These are phyloP conservation scores for Pistacia vera DNA, from an alignment of 345 rosid genomes.

Conservation along the genomic window DNA sequence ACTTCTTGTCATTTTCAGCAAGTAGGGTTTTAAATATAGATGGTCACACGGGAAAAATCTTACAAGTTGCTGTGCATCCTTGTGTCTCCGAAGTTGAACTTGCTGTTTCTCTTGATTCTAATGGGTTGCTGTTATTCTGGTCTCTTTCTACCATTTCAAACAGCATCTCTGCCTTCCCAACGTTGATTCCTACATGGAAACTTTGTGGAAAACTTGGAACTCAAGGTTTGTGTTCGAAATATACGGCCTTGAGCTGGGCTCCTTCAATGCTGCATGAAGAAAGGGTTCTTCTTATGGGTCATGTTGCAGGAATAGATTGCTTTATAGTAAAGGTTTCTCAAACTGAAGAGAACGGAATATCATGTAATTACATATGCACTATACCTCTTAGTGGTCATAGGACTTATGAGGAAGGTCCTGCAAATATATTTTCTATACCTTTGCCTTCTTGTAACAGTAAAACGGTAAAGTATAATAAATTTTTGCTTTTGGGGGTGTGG, in stretches of 20 bases:
- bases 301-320: constrained; percentile 79
- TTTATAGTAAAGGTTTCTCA: constrained; percentile 59
- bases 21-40: constrained; percentile 44
- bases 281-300: constrained; percentile 66
- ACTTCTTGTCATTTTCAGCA: constrained; percentile 33
- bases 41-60: constrained; percentile 71
- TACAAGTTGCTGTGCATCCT: constrained; percentile 70
- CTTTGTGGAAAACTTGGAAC: constrained; percentile 56
- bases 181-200: constrained; percentile 60
- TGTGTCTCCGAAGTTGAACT: constrained; percentile 46
- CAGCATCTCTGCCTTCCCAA: constrained; percentile 42
- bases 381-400: constrained; percentile 55
- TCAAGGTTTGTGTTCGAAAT: constrained; percentile 40
- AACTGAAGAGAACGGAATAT: constrained; percentile 33
- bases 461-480: constrained; percentile 47
- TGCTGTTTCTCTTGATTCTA: constrained; percentile 76
- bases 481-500: constrained; percentile 80
- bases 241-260: constrained; percentile 86
- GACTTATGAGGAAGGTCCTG: constrained; percentile 57
- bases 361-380: constrained; percentile 62
- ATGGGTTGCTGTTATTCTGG: constrained; percentile 81
- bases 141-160: constrained; percentile 45
- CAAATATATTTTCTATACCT: constrained; percentile 58
- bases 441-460: constrained; percentile 52
- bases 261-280: constrained; percentile 60